Conservation (phyloP, 1,284 basidiomycete genomes). For the Taiwanofungus camphoratus region DNA sequence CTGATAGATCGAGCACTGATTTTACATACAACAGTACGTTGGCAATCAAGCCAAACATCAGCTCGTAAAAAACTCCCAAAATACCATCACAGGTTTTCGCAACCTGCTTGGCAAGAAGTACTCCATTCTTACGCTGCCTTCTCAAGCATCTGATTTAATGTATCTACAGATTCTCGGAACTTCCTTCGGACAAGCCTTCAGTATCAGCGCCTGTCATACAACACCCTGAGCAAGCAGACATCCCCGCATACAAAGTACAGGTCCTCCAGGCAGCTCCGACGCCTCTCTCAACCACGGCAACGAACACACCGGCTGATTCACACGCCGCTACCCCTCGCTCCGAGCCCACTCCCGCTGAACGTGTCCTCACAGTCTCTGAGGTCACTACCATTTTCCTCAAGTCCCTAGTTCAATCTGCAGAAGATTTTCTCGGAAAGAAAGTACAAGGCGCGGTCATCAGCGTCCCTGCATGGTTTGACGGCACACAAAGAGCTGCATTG, state of each 20-base stretch:
- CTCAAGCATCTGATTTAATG: constrained; percentile 3
- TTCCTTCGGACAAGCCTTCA: constrained; percentile 48
- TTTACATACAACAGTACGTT: constrained; percentile 68
- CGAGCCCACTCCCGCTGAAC: constrained; percentile 72
- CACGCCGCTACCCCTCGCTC: constrained; percentile 70
- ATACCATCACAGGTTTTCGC: constrained; percentile 92
- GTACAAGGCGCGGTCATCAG: constrained; percentile 83
- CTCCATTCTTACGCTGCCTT: constrained; percentile 19
- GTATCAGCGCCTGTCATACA: constrained; percentile 67
- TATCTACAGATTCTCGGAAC: constrained; percentile 61
- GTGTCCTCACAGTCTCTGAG: constrained; percentile 81
- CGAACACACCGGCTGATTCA: constrained; percentile 64
- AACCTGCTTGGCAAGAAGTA: constrained; percentile 92
- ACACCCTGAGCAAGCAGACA: constrained; percentile 67
- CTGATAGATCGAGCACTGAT: background rate
- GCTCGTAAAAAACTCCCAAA: constrained; percentile 91
- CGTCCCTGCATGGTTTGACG: constrained; percentile 74
- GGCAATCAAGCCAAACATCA: constrained; percentile 95
- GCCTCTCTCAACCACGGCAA: constrained; percentile 44
- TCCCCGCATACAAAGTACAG: constrained; percentile 84
- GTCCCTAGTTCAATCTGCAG: constrained; percentile 82
- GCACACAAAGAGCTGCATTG: constrained; percentile 67
- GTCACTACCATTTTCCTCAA: constrained; percentile 83
- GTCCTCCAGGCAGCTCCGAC: constrained; percentile 71
- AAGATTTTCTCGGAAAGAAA: constrained; percentile 87